Evolutionary conservation across 345 rosid species (phyloP), one percentile per base, ranked within the genome.

Genomic region (Turritis glabra): DNA sequence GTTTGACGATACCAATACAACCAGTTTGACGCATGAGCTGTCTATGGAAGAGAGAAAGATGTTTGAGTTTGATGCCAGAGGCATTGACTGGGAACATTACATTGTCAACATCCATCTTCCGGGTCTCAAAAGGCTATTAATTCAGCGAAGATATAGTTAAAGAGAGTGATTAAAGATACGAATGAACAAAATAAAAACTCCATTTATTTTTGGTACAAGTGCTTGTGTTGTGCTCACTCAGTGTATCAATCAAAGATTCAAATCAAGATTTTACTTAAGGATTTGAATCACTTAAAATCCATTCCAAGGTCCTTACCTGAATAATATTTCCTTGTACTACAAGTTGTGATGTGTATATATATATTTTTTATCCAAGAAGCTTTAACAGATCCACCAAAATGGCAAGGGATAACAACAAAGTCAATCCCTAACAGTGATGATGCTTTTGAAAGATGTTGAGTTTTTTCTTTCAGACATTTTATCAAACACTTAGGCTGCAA

Each of bases 41-140:
- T 75, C 83, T 11, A 21, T 1, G 9, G 84, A 81, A 69, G 90
- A 84, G 75, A 57, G 7, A 59, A 54, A 27, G 19, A 72, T 29
- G 19, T 84, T 82, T 48, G 75, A 61, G 2, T 65, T 82, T 1
- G 75, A 85, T 50, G 8, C 66, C n/a, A 68, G 52, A 32, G 32
- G 53, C 73, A 71, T 85, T 50, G 73, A 79, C 43, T 87, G 85
- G 85, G 37, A 70, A 67, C 27, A 83, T 69, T 83, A 76, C 71
- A 43, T 87, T 27, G 27, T 48, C 8, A 68, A 77, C 11, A 27
- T 75, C 63, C 85, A 83, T 62, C 72, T 85, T 33, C 86, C 83
- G 12, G 77, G 62, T 48, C 41, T 77, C 73, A 69, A 60, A 17
- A 59, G 13, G 17, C 4, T 51, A 11, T 10, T 19, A 22, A 51